Base-by-base conservation (phyloP, 805 yeast genomes). In the Saccharomyces cerevisiae region DNA sequence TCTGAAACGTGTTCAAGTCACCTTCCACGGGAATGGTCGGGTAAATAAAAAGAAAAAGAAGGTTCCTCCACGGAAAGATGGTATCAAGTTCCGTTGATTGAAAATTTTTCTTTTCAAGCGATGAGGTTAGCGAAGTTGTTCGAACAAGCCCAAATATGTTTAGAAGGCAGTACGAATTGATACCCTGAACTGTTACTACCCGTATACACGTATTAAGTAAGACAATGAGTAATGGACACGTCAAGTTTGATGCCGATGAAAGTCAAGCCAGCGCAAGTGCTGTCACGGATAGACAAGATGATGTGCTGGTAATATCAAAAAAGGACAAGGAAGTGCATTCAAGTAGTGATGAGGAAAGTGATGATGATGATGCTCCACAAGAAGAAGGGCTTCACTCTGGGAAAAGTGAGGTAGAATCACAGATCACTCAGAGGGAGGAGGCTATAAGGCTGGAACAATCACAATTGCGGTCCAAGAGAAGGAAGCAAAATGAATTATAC, bases 351-450 rank as follows among this genome's bases (percentile, higher is more conserved):
- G 57, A 59, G 36, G 69, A 62, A 24, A 61, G 61, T 51, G 70
- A 62, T 49, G 76, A 72, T 55, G 77, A 72, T 53, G 81, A 76
- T 22, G 81, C 82, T 0, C 83, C 83, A 51, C 81, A 78, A 54
- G 82, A 79, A 58, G 81, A 76, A 50, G 67, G 68, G 9, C 51
- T 70, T 49, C 56, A 69, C 46, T 43, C 64, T 31, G 72, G 71
- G 27, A 61, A 61, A 41, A 41, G 57, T 22, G 51, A 58, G 52
- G 50, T 63, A 41, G 67, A 70, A 57, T 55, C 59, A 50, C 53
- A 66, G 57, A 48, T 61, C 48, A 57, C 61, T 57, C 55, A 66
- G 41, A 59, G 67, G 48, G 70, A 64, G 50, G 64, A 68, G 36
- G 60, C 63, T 3, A 36, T 54, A 32, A 61, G 57, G 51, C 49